Base-by-base conservation (phyloP, 192 early-diverging fungal species). In the Linnemannia exigua region DNA sequence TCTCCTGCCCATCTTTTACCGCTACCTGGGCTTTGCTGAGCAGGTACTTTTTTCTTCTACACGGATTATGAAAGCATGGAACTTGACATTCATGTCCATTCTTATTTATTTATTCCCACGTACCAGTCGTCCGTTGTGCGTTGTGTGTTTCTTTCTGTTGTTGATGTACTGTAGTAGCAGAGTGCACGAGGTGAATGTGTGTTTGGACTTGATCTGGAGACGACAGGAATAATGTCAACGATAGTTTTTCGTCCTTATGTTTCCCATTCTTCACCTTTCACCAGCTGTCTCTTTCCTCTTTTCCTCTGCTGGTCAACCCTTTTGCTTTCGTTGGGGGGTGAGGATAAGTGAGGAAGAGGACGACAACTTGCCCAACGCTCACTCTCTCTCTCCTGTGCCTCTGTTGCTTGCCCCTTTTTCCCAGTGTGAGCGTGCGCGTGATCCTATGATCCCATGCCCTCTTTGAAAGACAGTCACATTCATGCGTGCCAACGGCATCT, bases 1-100 rank as follows among this genome's bases (percentile, higher is more conserved):
- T 12, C 81, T 89, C 17, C 54, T 89, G 41, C 79, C 86, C 33
- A 69, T 74, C 37, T 89, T 89, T 52, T 79, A 87, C 67, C 76
- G 80, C 31, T 80, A 87, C 51, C 82, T 89, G 82, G n/a, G 67
- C 22, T 75, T 75, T 47, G 81, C 79, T 47, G 81, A 87, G 46
- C 70, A 82, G 70, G 87, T 86, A 63, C 25, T 63, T 28, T n/a
- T n/a, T n/a, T n/a, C n/a, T n/a, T n/a, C n/a, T n/a, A n/a, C n/a
- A 0, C n/a, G 3, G 15, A 31, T 25, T 31, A 14, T 47, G 11
- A 68, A 76, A 22, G 15, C 52, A 19, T n/a, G 20, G 14, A 17
- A 3, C 14, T 14, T 19, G 35, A n/a, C n/a, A n/a, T n/a, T n/a
- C 37, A n/a, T 35, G 33, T 44, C 22, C 37, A 9, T 36, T 36